Evolutionary conservation across 2,329 filamentous ascomycete genomes (phyloP), one percentile per base, ranked within the genome.

Genomic region (Zarea fungicola): DNA sequence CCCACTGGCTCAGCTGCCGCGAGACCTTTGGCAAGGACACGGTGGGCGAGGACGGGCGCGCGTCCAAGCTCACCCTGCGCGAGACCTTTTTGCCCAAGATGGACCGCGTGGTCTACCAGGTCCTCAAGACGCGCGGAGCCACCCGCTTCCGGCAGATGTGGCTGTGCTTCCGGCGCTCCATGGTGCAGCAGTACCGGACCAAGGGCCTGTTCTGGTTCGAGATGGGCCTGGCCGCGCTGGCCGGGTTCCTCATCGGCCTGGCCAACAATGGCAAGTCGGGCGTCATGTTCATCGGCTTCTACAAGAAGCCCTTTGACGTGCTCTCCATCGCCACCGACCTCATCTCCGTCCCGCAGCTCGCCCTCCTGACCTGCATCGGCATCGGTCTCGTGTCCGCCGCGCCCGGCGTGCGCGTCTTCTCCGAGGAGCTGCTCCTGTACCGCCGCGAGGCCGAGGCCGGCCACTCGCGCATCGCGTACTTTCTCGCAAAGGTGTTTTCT

Each of bases 181-280:
- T 80, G 54, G 65, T 76, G 4, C 80, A 83, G 60, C 80, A 83
- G 61, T 75, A 74, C 54, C 77, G 79, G 23, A 65, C 69, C 28
- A 70, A 71, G 45, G 68, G 71, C 1, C 69, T 71, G 1, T 73
- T 81, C 60, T 72, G 70, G 58, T 76, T 78, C 49, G 78, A 82
- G 58, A 70, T 81, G 52, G 71, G 66, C 7, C 69, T 80, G 29
- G 75, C 74, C 5, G 68, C 68, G 1, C 60, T 81, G 2, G 73
- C 77, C 0, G 79, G 78, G 3, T 63, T 72, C 8, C 62, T 82
- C 5, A 75, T 82, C 6, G 79, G 79, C 1, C 66, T 82, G 1
- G 74, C 77, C 0, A 65, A 77, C 52, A 67, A 73, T 42, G 65
- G 69, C 14, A 67, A 71, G 25, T 66, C 76, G 11, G 78, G 78